phyloP scores from a whole-genome alignment of 192 early-diverging fungal species.

The Podila verticillata region DNA sequence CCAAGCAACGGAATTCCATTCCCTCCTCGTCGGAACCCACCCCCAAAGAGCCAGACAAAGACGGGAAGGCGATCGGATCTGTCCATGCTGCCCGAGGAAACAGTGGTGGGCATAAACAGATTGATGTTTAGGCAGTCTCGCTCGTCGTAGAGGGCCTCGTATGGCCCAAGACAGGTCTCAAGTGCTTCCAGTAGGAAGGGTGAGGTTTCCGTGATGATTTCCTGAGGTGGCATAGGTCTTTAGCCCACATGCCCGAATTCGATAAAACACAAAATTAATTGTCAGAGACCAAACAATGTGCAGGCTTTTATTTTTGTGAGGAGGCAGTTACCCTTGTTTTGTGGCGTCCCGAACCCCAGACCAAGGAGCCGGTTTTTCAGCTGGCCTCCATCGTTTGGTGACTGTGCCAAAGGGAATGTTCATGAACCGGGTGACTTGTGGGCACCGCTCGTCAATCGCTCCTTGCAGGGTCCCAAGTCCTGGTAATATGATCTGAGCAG shows the following conservation, averaged over 20 bases:
- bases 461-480: too few species aligned
- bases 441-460: too few species aligned
- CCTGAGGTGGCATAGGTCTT: slow-evolving; percentile 11
- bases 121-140: slow-evolving; percentile 11
- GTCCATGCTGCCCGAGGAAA: too few species aligned
- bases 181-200: too few species aligned
- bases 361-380: slow-evolving; percentile 24
- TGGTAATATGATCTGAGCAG: too few species aligned
- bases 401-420: slow-evolving; percentile 35
- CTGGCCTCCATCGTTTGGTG: slow-evolving; percentile 27
- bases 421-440: slow-evolving; percentile 14
- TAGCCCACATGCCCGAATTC: background rate
- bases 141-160: slow-evolving; percentile 6
- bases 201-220: background rate
- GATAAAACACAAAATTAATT: background rate
- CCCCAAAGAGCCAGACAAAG: slow-evolving; percentile 16
- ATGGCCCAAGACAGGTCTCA: background rate
- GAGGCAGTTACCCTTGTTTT: slow-evolving; percentile 12
- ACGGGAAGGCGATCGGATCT: slow-evolving; percentile 6
- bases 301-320: too few species aligned
- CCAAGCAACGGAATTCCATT: slow-evolving; percentile 5
- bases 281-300: background rate
- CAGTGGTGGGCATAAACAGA: slow-evolving; percentile 1
- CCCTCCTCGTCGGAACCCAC: slow-evolving; percentile 1
- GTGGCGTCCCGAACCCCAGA: slow-evolving; percentile 18